Evolutionary conservation across 495 filamentous ascomycete genomes (phyloP), one percentile per base, ranked within the genome.

Genomic region (Chaetomium tenue): DNA sequence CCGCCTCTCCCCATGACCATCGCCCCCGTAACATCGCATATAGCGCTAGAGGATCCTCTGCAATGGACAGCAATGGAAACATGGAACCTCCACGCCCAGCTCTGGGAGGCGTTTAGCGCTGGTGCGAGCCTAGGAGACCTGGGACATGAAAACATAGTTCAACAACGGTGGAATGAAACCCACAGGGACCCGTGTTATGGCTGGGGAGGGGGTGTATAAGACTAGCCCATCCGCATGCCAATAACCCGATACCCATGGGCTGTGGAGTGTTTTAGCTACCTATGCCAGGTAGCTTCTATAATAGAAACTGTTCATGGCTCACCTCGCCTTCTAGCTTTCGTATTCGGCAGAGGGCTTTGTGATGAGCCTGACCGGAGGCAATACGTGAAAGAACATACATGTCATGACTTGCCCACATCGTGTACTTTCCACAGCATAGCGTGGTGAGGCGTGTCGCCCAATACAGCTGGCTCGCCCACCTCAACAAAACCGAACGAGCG

Each of bases 371-470:
- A n/a, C n/a, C n/a, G n/a, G n/a, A n/a, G n/a, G n/a, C n/a, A n/a
- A n/a, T n/a, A n/a, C n/a, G n/a, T n/a, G n/a, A n/a, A n/a, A n/a
- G n/a, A n/a, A 18, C 3, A 50, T n/a, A 22, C 28, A 39, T 16
- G 15, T 55, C 7, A 55, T 16, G 4, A 5, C 25, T 15, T 22
- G 20, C 3, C 39, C 8, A 26, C 4, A 0, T 28, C 2, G 51
- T 44, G 22, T 13, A 15, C 39, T 30, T 48, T 39, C 70, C 70
- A 72, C 6, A 70, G 11, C 71, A 72, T 72, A 8, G 59, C 18
- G 40, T 60, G 60, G 37, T 71, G 60, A 8, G 23, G 18, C 2
- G 57, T 42, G 0, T 23, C 44, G 0, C 33, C 20, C 25, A 68
- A 6, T 16, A 37, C 39, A 39, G 58, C 57, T 1, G 3, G 20